Percentiles rank a stretch among this genome's conserved stretches.
Conservation (phyloP, 2,329 filamentous ascomycete species). For the Exophiala spinifera region DNA sequence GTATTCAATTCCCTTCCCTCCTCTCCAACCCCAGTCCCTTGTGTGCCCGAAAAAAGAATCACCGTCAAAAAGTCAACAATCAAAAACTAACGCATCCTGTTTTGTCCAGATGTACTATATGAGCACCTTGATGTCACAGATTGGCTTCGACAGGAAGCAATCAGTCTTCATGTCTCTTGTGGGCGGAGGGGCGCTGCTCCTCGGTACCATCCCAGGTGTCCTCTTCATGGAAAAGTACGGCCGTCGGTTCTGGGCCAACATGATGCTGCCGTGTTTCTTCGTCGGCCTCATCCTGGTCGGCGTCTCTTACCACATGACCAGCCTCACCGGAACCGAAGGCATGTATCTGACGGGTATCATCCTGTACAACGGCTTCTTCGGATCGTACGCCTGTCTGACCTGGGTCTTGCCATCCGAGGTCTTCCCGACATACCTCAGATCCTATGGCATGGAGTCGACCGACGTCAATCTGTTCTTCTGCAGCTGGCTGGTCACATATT, state of each 20-base stretch:
- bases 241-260: slow-evolving; percentile 70
- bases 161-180: slow-evolving; percentile 73
- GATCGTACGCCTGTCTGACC: slow-evolving; percentile 62
- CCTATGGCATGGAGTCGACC: slow-evolving; percentile 70
- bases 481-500: slow-evolving; percentile 72
- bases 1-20: slow-evolving; percentile 4
- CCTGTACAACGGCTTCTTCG: slow-evolving; percentile 67
- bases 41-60: too few species aligned
- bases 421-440: slow-evolving; percentile 69
- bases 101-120: slow-evolving; percentile 62
- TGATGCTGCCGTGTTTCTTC: slow-evolving; percentile 70
- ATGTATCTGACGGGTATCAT: slow-evolving; percentile 66
- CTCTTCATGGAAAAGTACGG: slow-evolving; percentile 71
- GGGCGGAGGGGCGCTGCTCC: slow-evolving; percentile 63
- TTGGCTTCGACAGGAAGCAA: slow-evolving; percentile 62
- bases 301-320: slow-evolving; percentile 57
- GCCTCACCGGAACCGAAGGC: slow-evolving; percentile 52
- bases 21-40: too few species aligned
- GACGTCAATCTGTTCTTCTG: slow-evolving; percentile 67
- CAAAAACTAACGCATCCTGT: neutral
- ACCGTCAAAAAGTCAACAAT: too few species aligned
- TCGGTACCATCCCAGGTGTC: slow-evolving; percentile 66
- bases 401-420: slow-evolving; percentile 68
- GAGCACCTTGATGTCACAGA: slow-evolving; percentile 63
- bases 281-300: slow-evolving; percentile 66